A percentile compares a stretch with the other conserved stretches of the same genome.
phyloP scores from a whole-genome alignment of 768 basidiomycete genomes.

The Boletus fagicola region DNA sequence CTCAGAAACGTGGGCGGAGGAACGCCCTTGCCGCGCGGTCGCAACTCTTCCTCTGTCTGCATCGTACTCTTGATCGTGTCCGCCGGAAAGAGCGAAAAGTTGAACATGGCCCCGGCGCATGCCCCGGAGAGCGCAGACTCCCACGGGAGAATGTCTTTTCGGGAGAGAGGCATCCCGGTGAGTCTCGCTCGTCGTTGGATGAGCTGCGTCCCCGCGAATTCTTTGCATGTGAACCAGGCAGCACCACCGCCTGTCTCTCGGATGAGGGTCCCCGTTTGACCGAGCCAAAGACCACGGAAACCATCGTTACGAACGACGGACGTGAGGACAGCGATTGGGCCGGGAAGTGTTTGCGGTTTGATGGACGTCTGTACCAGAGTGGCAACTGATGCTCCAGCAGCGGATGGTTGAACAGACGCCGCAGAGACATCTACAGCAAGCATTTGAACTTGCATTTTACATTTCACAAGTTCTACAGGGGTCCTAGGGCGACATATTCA shows the following conservation, averaged over 20 bases:
- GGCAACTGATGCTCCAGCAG: slow-evolving; percentile 18
- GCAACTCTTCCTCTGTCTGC: slow-evolving; percentile 89
- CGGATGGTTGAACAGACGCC: slow-evolving; percentile 11
- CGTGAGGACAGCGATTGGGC: slow-evolving; percentile 67
- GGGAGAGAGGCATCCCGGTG: slow-evolving; percentile 27
- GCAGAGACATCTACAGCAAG: slow-evolving; percentile 40
- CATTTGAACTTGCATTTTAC: slow-evolving; percentile 97
- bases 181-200: slow-evolving; percentile 44
- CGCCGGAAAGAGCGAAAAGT: slow-evolving; percentile 89
- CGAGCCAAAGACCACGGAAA: slow-evolving; percentile 89
- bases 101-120: slow-evolving; percentile 81
- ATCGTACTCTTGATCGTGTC: slow-evolving; percentile 94
- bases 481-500: slow-evolving; percentile 48
- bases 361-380: slow-evolving; percentile 7
- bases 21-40: slow-evolving; percentile 43
- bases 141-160: slow-evolving; percentile 60
- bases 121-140: slow-evolving; percentile 88
- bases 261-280: slow-evolving; percentile 89
- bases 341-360: slow-evolving; percentile 48
- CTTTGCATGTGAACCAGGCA: slow-evolving; percentile 91
- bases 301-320: slow-evolving; percentile 67
- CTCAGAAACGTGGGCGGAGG: no score
- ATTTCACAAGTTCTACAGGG: slow-evolving; percentile 93
- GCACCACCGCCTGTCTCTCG: slow-evolving; percentile 90
- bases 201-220: slow-evolving; percentile 65